These are phyloP conservation scores for Massospora cicadina DNA, from an alignment of 371 early-diverging fungal species.

Conservation along the genomic window DNA sequence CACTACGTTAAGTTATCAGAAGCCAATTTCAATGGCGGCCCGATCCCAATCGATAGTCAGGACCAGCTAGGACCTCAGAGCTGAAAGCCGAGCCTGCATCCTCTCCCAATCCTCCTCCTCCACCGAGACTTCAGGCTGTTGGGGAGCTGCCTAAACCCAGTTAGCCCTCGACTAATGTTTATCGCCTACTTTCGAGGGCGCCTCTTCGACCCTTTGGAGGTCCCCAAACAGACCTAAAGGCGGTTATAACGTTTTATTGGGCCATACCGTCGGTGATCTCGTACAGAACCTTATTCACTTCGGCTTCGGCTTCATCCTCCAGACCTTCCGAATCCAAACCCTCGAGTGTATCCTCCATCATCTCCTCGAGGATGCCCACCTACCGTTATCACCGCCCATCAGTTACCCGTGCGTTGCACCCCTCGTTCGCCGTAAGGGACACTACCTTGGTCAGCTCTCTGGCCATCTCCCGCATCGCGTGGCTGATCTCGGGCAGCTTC, in stretches of 20 bases:
- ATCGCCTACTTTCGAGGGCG: conserved; percentile 24
- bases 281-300: conserved; percentile 74
- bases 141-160: conserved; percentile 12
- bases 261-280: conserved; percentile 68
- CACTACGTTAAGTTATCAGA: no score
- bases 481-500: conserved; percentile 64
- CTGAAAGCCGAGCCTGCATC: conserved; percentile 72
- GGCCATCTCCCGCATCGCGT: conserved; percentile 74
- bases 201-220: conserved; percentile 32
- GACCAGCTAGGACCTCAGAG: conserved; percentile 21
- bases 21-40: no score
- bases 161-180: background rate
- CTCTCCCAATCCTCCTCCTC: conserved; percentile 61
- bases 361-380: conserved; percentile 91
- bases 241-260: conserved; percentile 5
- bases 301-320: conserved; percentile 88
- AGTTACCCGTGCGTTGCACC: no score
- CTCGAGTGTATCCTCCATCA: conserved; percentile 82
- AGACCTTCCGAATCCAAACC: conserved; percentile 71
- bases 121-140: conserved; percentile 27
- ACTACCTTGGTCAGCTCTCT: conserved; percentile 85
- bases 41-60: no score
- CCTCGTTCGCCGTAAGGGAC: background rate
- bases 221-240: conserved; percentile 46
- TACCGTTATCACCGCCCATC: no score